Conservation (phyloP, 257 asterid genomes). For the Ilex asprella region DNA sequence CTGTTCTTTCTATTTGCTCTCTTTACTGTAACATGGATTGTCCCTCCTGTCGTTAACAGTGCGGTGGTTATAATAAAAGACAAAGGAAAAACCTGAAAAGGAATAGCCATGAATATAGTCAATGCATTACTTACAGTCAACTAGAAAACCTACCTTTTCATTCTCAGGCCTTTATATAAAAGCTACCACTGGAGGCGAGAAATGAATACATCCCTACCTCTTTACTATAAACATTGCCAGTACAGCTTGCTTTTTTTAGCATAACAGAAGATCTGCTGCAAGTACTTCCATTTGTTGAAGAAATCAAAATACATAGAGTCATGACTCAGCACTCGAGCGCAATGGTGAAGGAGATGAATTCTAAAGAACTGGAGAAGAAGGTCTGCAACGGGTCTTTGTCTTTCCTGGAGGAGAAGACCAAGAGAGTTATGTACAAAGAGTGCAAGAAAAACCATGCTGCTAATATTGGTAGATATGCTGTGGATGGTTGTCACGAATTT, state of each 20-base stretch:
- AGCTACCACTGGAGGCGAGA: slow-evolving; percentile 39
- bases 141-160: slow-evolving; percentile 35
- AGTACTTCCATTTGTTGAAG: neutral
- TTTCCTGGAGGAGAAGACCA: neutral
- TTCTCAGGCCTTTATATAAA: slow-evolving; percentile 15
- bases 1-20: no score
- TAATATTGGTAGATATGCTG: slow-evolving; percentile 58
- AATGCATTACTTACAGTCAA: slow-evolving; percentile 21
- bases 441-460: slow-evolving; percentile 79
- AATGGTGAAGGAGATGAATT: slow-evolving; percentile 13
- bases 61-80: no score
- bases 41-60: no score
- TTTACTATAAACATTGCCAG: slow-evolving; percentile 5
- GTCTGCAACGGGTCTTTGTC: slow-evolving; percentile 1
- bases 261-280: no score
- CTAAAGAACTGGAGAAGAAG: slow-evolving; percentile 4
- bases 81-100: no score
- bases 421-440: slow-evolving; percentile 40
- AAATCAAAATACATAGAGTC: no score
- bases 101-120: slow-evolving; percentile 13
- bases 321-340: no score
- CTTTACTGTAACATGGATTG: no score
- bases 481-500: slow-evolving; percentile 71
- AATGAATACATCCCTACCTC: slow-evolving; percentile 25
- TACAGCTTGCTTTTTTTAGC: neutral